phyloP scores from a whole-genome alignment of 2,329 filamentous ascomycete genomes.

The Blastomyces parvus region DNA sequence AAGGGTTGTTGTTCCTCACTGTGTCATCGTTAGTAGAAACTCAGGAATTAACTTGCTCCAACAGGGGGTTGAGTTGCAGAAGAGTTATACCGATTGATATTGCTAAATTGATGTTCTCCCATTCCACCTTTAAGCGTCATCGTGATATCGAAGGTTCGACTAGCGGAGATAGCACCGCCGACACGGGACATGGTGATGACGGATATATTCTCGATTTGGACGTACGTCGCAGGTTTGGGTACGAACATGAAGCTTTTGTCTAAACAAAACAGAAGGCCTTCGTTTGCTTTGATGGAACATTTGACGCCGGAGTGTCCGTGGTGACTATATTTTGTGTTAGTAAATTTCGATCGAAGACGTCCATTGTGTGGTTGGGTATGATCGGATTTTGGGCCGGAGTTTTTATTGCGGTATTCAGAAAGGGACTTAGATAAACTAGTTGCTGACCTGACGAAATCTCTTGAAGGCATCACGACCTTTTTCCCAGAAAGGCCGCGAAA shows the following conservation, averaged over 20 bases:
- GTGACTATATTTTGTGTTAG: conserved; percentile 46
- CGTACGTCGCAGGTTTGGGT: conserved; percentile 94
- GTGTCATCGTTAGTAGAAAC: conserved; percentile 20
- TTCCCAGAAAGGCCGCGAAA: conserved; percentile 92
- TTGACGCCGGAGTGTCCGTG: conserved; percentile 93
- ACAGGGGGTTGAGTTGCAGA: not conserved
- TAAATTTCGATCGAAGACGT: conserved; percentile 9
- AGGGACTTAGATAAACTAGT: conserved; percentile 4
- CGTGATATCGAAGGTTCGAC: conserved; percentile 94
- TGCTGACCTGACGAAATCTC: conserved; percentile 70
- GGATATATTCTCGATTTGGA: conserved; percentile 85
- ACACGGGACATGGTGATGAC: conserved; percentile 94
- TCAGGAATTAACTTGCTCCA: not conserved
- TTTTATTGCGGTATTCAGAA: conserved; percentile 6
- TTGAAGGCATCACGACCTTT: conserved; percentile 86
- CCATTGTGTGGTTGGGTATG: conserved; percentile 8
- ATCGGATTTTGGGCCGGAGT: conserved; percentile 2
- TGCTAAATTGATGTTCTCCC: conserved; percentile 91
- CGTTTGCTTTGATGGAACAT: conserved; percentile 99
- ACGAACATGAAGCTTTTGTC: conserved; percentile 99
- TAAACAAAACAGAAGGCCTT: conserved; percentile 91
- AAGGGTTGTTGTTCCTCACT: conserved; percentile 88
- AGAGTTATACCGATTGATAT: conserved; percentile 70
- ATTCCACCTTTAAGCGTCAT: conserved; percentile 80
- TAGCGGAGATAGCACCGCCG: conserved; percentile 82